A percentile compares a stretch with the other conserved stretches of the same genome.
These are phyloP conservation scores for Trichoderma endophyticum DNA, from an alignment of 2,329 filamentous ascomycete genomes.

Conservation along the genomic window DNA sequence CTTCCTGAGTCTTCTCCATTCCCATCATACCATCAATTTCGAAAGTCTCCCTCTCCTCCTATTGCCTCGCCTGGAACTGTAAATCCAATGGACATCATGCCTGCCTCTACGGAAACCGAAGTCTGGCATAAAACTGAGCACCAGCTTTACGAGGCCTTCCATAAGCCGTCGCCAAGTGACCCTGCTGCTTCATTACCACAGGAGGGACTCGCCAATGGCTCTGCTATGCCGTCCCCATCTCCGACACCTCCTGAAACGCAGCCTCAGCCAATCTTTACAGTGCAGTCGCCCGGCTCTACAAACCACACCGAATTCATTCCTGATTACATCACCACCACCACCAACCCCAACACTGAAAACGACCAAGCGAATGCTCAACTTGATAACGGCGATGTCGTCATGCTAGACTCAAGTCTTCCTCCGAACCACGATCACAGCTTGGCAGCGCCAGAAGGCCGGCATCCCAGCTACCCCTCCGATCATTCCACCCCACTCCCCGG, in stretches of 20 bases:
- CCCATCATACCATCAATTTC: constrained; percentile 23
- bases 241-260: constrained; percentile 22
- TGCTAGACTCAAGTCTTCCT: neutral
- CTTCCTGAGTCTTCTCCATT: constrained; percentile 28
- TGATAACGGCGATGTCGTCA: constrained; percentile 1
- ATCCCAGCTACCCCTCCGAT: constrained; percentile 38
- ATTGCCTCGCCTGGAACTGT: constrained; percentile 45
- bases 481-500: constrained; percentile 42
- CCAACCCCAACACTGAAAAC: neutral
- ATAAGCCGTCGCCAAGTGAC: constrained; percentile 26
- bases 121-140: constrained; percentile 38
- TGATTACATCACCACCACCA: neutral
- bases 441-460: constrained; percentile 24
- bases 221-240: constrained; percentile 24
- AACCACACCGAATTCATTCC: constrained; percentile 23
- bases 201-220: neutral
- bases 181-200: neutral
- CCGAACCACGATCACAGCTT: neutral
- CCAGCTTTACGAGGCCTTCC: constrained; percentile 31
- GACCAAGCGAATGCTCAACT: neutral
- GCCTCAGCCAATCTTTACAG: constrained; percentile 25
- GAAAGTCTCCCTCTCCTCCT: constrained; percentile 31
- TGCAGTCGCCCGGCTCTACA: constrained; percentile 28
- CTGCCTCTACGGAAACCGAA: constrained; percentile 38
- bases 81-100: constrained; percentile 55